A percentile compares a stretch with the other conserved stretches of the same genome.
phyloP scores from a whole-genome alignment of 2,329 filamentous ascomycete species.

The Acarospora socialis region DNA sequence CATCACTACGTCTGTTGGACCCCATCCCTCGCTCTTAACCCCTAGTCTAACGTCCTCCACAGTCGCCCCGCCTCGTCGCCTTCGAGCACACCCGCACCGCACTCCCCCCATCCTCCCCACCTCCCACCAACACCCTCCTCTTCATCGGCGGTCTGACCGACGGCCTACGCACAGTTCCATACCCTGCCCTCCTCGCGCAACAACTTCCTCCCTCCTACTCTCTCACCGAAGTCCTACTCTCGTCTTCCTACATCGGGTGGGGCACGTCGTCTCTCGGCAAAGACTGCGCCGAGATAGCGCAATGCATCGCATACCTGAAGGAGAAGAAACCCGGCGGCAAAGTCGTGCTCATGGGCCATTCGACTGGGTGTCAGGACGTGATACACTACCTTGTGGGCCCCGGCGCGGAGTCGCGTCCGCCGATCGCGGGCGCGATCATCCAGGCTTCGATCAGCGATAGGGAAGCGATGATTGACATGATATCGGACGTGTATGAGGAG shows the following conservation, averaged over 20 bases:
- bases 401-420: slow-evolving; percentile 29
- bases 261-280: slow-evolving; percentile 37
- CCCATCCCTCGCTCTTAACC: not conserved
- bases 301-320: slow-evolving; percentile 38
- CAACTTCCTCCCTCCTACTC: slow-evolving; percentile 38
- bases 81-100: slow-evolving; percentile 29
- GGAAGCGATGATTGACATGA: slow-evolving; percentile 41
- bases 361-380: slow-evolving; percentile 54
- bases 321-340: slow-evolving; percentile 32
- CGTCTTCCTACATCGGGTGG: slow-evolving; percentile 41
- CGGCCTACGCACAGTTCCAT: slow-evolving; percentile 40
- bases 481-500: slow-evolving; percentile 31
- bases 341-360: slow-evolving; percentile 55
- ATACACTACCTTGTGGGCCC: slow-evolving; percentile 42
- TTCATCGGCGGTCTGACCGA: slow-evolving; percentile 47
- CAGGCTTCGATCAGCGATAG: slow-evolving; percentile 71
- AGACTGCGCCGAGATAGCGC: slow-evolving; percentile 40
- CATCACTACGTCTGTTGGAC: slow-evolving; percentile 12
- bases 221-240: slow-evolving; percentile 36
- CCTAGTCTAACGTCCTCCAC: slow-evolving; percentile 2
- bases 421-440: slow-evolving; percentile 59
- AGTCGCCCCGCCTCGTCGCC: slow-evolving; percentile 26
- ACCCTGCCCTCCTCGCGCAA: slow-evolving; percentile 35
- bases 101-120: not conserved
- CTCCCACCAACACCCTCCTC: slow-evolving; percentile 33